Evolutionary conservation across 495 filamentous ascomycete genomes (phyloP), one percentile per base, ranked within the genome.

Genomic region (Barbatosphaeria neglecta): DNA sequence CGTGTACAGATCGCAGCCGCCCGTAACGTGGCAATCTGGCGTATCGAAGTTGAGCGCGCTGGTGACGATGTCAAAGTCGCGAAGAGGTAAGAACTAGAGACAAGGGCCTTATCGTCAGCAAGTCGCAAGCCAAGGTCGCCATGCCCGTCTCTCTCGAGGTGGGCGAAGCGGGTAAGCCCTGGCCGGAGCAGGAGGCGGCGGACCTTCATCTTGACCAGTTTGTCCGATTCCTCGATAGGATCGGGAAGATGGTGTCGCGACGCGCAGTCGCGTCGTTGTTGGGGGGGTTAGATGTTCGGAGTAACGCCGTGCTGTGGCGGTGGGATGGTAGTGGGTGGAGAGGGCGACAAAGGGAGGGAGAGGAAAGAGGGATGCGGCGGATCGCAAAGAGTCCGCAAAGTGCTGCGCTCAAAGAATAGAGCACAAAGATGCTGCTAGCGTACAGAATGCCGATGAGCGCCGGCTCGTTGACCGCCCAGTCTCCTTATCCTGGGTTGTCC

Each of bases 1-100:
- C 7, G 88, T 96, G 71, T 94, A 99, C 17, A 96, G 76, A 62
- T 99, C 92, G 70, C 89, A 95, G 39, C 86, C 83, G 46, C 92
- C 92, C 11, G 84, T 77, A 51, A 97, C 82, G 54, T 89, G 84
- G 55, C 84, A 88, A 60, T 96, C 90, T 13, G 81, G 75, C 2
- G 92, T 97, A 56, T 90, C 83, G 70, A 97, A 97, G 56, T 90
- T 95, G 54, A 99, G 76, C 39, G 90, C 84, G 60, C 80, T 82
- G 23, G 87, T 88, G 48, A 99, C 82, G 52, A 81, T 76, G 64
- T 96, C 87, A 60, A 96, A 84, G 24, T 87, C 81, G 56, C 78
- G 84, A 37, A 95, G 73, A n/a, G 89, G 87, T 48, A 97, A 78
- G 65, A 87, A 97, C 93, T 96, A 48, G 13, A 37, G 27, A 9